Conservation (phyloP, 768 basidiomycete genomes). For the Mycena belliarum region DNA sequence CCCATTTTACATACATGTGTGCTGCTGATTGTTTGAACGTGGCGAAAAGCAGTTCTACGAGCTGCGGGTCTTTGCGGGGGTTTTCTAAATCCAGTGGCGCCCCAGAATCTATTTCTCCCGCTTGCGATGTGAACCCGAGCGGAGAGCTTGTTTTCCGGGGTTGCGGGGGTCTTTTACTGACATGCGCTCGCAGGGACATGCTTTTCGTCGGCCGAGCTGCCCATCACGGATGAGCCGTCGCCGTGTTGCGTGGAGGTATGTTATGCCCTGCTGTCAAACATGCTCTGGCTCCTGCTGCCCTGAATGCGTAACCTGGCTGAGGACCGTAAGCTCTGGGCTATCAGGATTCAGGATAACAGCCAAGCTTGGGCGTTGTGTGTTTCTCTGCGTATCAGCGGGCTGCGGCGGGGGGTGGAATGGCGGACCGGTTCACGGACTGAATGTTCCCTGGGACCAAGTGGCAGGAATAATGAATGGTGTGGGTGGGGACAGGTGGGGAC, state of each 20-base stretch:
- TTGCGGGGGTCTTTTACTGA: background rate
- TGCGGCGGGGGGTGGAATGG: background rate
- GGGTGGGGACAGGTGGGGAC: no score
- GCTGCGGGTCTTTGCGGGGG: background rate
- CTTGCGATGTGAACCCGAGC: background rate
- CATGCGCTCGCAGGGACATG: background rate
- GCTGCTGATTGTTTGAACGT: slow-evolving; percentile 9
- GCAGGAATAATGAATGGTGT: background rate
- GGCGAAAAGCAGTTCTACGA: background rate
- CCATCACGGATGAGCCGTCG: background rate
- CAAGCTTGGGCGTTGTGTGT: slow-evolving; percentile 6
- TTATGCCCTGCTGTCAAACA: slow-evolving; percentile 10
- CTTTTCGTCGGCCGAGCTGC: background rate
- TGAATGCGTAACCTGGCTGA: slow-evolving; percentile 4
- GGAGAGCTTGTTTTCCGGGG: slow-evolving; percentile 7
- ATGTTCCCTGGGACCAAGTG: background rate
- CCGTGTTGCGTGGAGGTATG: background rate
- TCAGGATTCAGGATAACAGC: background rate
- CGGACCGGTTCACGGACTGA: background rate
- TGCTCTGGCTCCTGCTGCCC: slow-evolving; percentile 10
- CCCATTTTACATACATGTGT: slow-evolving; percentile 14
- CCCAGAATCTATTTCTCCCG: background rate
- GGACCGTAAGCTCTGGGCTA: slow-evolving; percentile 7
- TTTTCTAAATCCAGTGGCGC: background rate
- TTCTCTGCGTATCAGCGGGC: background rate